These are phyloP conservation scores for Nepenthes gracilis DNA, from an alignment of 148 eudicot species.

Conservation along the genomic window DNA sequence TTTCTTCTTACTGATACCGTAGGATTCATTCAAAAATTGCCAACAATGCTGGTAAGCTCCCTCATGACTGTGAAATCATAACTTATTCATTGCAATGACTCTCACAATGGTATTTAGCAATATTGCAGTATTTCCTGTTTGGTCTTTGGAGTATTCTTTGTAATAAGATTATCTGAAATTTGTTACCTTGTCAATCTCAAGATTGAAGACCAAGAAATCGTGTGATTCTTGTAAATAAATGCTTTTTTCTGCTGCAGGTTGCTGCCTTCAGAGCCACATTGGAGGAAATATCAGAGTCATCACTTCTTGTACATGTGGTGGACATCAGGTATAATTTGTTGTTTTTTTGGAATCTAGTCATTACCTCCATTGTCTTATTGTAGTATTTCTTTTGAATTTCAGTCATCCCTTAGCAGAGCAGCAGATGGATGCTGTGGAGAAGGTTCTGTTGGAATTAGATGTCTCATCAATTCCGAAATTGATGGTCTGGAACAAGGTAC, in stretches of 20 bases:
- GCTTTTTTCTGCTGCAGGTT: constrained; percentile 35
- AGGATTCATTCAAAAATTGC: constrained; percentile 92
- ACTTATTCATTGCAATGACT: too few species aligned
- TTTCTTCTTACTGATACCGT: constrained; percentile 95
- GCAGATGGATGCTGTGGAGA: constrained; percentile 79
- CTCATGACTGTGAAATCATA: neutral
- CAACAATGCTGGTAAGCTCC: constrained; percentile 65
- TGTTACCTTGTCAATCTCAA: neutral
- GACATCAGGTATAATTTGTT: constrained; percentile 58
- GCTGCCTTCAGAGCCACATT: constrained; percentile 99
- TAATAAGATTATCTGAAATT: too few species aligned
- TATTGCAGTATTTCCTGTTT: too few species aligned
- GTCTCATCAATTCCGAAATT: constrained; percentile 65
- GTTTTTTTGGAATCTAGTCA: neutral
- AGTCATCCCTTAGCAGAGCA: constrained; percentile 92
- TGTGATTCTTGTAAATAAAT: neutral
- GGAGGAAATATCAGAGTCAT: constrained; percentile 92
- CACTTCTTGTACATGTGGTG: constrained; percentile 88
- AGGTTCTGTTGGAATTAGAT: constrained; percentile 73
- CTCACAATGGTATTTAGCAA: too few species aligned
- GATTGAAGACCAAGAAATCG: neutral
- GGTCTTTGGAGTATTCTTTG: too few species aligned
- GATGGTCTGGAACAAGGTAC: constrained; percentile 91
- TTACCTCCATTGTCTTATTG: constrained; percentile 3
- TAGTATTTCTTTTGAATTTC: constrained; percentile 12